Percentiles rank a stretch among this genome's conserved stretches.
phyloP scores from a whole-genome alignment of 306 rosid genomes.

The Abrus precatorius region DNA sequence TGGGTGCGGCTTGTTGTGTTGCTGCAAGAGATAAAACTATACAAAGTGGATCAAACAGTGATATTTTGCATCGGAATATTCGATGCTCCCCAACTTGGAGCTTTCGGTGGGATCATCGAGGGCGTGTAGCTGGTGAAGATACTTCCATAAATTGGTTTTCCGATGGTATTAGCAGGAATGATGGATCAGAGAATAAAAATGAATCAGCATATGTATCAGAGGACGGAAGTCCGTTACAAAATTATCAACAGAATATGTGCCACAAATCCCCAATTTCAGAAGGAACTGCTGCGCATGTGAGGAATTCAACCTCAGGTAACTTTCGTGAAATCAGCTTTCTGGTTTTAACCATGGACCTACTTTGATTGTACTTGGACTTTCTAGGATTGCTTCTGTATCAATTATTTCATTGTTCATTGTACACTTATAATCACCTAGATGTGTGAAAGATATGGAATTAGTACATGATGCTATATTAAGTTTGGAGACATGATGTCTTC shows the following conservation, averaged over 20 bases:
- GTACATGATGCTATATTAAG: constrained; percentile 1
- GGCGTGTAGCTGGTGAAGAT: constrained; percentile 68
- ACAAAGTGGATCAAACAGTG: constrained; percentile 55
- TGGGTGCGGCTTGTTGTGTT: constrained; percentile 68
- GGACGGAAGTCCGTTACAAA: constrained; percentile 55
- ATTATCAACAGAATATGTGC: constrained; percentile 39
- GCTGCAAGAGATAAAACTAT: constrained; percentile 58
- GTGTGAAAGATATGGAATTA: constrained; percentile 35
- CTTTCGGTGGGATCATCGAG: constrained; percentile 65
- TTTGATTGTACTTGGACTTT: constrained; percentile 16
- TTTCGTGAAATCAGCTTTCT: constrained; percentile 10
- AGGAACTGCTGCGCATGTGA: constrained; percentile 41
- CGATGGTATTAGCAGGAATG: constrained; percentile 53
- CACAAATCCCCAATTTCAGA: constrained; percentile 53
- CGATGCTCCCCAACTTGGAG: constrained; percentile 63
- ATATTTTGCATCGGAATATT: constrained; percentile 44
- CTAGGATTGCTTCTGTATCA: neutral
- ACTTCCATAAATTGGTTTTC: constrained; percentile 64
- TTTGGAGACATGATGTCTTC: constrained; percentile 19
- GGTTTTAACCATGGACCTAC: neutral
- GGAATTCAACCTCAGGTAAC: constrained; percentile 55
- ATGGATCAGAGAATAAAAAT: constrained; percentile 57
- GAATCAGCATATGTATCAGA: constrained; percentile 57
- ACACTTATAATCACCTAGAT: constrained; percentile 20
- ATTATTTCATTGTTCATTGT: constrained; percentile 20